These are phyloP conservation scores for Beauveria bassiana DNA, from an alignment of 2,329 filamentous ascomycete genomes.

Conservation along the genomic window DNA sequence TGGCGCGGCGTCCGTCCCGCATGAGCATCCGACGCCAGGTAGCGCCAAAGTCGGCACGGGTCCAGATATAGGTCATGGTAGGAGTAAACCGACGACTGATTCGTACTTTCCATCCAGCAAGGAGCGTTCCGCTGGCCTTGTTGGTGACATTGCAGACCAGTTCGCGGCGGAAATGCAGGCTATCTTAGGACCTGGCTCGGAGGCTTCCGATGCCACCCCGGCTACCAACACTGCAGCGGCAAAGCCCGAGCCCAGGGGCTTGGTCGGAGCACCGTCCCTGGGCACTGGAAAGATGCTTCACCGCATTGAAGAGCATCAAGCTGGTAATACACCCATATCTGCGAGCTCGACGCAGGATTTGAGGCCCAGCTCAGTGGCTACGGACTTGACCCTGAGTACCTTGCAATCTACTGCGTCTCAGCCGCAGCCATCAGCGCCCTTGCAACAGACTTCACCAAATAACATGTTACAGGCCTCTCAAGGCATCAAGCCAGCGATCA, in stretches of 20 bases:
- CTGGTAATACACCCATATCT: background rate
- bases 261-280: background rate
- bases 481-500: background rate
- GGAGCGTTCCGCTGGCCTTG: background rate
- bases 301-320: conserved; percentile 21
- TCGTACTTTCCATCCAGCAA: background rate
- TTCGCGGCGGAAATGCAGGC: conserved; percentile 1
- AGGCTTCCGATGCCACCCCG: background rate
- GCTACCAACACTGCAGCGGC: background rate
- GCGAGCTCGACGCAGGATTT: background rate
- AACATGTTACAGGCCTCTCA: conserved; percentile 1
- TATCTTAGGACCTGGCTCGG: background rate
- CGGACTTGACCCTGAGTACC: conserved; percentile 10
- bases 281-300: conserved; percentile 12
- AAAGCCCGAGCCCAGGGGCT: background rate
- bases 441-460: background rate
- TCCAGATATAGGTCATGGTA: background rate
- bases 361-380: conserved; percentile 16
- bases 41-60: background rate
- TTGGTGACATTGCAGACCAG: background rate
- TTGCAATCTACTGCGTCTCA: background rate
- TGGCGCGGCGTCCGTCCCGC: background rate
- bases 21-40: background rate
- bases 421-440: background rate
- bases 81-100: background rate